Base-by-base conservation (phyloP, 148 eudicot species). In the Vaccinium darrowii region DNA sequence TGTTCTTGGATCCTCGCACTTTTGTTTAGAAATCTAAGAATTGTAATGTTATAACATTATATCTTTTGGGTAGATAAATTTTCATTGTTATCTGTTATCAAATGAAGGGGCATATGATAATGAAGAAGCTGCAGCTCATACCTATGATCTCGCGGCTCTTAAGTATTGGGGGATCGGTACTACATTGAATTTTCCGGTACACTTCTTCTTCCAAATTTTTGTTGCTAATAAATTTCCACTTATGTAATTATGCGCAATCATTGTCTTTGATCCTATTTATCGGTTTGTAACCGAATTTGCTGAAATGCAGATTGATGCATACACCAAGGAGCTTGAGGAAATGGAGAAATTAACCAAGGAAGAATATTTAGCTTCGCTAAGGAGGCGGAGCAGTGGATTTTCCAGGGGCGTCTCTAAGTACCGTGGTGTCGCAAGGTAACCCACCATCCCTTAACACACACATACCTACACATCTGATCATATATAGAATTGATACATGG, bases 91-190 rank as follows among this genome's bases (percentile, higher is more conserved):
- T 76, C 54, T 18, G 13, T 49, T 21, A 78, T 78, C 15, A 16
- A 49, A 82, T 92, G 84, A 82, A 97, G 99, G 99, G 36, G 99
- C 99, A 56, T 97, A 97, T 87, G 98, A 95, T 71, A 90, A 92
- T 80, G 99, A 97, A 88, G 95, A 90, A 47, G 94, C 92, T 84
- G 99, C 99, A 9, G 98, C 98, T 69, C 93, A 91, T 43, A 95
- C 98, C 76, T 97, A 94, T 53, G 99, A 97, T 87, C 92, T 94
- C 77, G 99, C 99, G 75, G 99, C 99, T 54, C 94, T 97, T 83
- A 97, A 97, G 88, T 97, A 94, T 30, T 95, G 99, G 99, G 99
- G 99, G 12, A 89, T 93, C 25, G 80, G 86, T 19, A 90, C 95
- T 8, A 89, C 90, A 25, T 92, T 97, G 79, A 97, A 97, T 91